phyloP scores from a whole-genome alignment of 495 filamentous ascomycete species.

The Hypoxylon fragiforme region DNA sequence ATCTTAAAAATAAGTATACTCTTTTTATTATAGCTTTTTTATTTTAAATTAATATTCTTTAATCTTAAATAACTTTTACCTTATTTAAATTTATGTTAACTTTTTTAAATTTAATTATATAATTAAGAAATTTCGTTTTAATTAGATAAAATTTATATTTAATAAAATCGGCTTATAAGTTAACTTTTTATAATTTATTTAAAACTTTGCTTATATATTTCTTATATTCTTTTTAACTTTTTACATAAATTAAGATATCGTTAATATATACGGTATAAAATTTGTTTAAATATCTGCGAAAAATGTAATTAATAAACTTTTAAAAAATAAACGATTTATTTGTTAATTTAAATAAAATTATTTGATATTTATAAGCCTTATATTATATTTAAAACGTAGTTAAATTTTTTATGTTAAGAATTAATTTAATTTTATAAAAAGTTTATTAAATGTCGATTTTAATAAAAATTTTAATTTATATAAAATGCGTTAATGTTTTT shows the following conservation, averaged over 20 bases:
- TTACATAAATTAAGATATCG: neutral
- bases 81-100: neutral
- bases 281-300: neutral
- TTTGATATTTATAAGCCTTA: neutral
- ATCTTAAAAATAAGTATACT: neutral
- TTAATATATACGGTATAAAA: neutral
- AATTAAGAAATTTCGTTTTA: neutral
- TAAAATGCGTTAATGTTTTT: neutral
- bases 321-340: neutral
- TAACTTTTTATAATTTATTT: neutral
- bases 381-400: neutral
- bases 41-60: neutral
- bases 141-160: neutral
- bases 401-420: neutral
- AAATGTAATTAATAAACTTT: neutral
- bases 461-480: neutral
- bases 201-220: neutral
- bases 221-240: neutral
- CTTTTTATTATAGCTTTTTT: neutral
- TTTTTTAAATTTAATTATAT: neutral
- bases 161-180: neutral
- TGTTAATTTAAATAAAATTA: neutral
- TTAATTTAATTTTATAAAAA: neutral
- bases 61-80: neutral
- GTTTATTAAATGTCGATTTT: neutral